Conservation (phyloP, 176 grass and related monocot species). For the Leersia perrieri region DNA sequence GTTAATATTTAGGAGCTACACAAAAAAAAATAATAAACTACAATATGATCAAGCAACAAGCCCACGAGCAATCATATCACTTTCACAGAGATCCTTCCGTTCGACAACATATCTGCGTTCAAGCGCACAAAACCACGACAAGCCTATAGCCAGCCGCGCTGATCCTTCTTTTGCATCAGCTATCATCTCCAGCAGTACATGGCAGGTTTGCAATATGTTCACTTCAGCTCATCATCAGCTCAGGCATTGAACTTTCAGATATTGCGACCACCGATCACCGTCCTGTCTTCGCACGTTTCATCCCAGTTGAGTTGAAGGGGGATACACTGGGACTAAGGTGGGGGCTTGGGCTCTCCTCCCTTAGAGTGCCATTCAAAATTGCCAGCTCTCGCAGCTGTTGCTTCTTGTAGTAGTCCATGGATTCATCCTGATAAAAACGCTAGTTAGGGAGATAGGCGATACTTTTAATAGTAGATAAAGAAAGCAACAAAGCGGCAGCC, state of each 20-base stretch:
- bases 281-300: constrained; percentile 89
- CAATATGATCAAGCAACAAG: constrained; percentile 26
- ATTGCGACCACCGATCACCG: constrained; percentile 49
- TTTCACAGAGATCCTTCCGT: not conserved
- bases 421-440: constrained; percentile 60
- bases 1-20: constrained; percentile 45
- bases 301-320: constrained; percentile 77
- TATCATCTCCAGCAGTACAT: constrained; percentile 18
- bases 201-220: constrained; percentile 14
- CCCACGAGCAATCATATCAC: constrained; percentile 5
- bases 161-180: not conserved
- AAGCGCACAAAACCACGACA: not conserved
- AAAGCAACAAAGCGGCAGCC: not conserved
- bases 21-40: constrained; percentile 39
- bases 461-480: not conserved
- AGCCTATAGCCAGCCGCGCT: not conserved
- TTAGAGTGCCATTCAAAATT: constrained; percentile 86
- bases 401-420: constrained; percentile 95
- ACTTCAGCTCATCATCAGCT: constrained; percentile 18
- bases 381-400: constrained; percentile 92
- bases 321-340: constrained; percentile 74
- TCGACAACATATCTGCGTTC: not conserved
- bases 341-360: constrained; percentile 78
- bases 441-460: not conserved
- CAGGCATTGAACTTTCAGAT: constrained; percentile 18